phyloP scores from a whole-genome alignment of 805 yeast genomes.

The Yarrowia sp. region DNA sequence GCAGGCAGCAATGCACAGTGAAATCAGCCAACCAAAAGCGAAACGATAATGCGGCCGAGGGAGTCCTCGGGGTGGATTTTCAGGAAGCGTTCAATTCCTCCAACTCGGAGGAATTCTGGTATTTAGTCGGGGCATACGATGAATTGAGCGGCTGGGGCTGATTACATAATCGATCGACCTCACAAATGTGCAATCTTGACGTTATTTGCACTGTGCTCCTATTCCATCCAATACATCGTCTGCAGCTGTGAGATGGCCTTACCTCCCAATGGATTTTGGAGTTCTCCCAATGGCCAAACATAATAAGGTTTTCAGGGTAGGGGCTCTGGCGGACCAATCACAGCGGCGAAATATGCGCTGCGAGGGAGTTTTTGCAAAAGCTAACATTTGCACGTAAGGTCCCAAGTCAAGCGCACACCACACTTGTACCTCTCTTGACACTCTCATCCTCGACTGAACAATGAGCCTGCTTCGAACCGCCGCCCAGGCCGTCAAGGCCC shows the following conservation, averaged over 20 bases:
- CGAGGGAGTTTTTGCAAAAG: constrained; percentile 39
- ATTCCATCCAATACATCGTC: not conserved
- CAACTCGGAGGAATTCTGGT: not conserved
- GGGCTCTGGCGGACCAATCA: constrained; percentile 22
- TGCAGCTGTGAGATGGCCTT: constrained; percentile 17
- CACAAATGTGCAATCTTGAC: not conserved
- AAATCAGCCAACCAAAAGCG: constrained; percentile 35
- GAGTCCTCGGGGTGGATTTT: not conserved
- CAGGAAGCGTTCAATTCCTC: not conserved
- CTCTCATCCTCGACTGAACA: constrained; percentile 30
- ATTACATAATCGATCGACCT: no score
- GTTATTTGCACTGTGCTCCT: not conserved
- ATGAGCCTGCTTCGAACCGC: constrained; percentile 39
- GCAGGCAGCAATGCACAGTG: constrained; percentile 22
- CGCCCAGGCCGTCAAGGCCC: constrained; percentile 39
- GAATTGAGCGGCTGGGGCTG: not conserved
- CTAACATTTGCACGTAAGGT: constrained; percentile 37
- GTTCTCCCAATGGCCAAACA: constrained; percentile 29
- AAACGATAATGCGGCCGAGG: constrained; percentile 28
- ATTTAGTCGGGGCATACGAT: not conserved
- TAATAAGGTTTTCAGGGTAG: constrained; percentile 7
- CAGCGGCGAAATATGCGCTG: constrained; percentile 24
- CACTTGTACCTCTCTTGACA: constrained; percentile 35
- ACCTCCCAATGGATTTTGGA: constrained; percentile 5
- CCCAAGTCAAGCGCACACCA: constrained; percentile 37